These are phyloP conservation scores for Knufia fluminis DNA, from an alignment of 2,329 filamentous ascomycete genomes.

Conservation along the genomic window DNA sequence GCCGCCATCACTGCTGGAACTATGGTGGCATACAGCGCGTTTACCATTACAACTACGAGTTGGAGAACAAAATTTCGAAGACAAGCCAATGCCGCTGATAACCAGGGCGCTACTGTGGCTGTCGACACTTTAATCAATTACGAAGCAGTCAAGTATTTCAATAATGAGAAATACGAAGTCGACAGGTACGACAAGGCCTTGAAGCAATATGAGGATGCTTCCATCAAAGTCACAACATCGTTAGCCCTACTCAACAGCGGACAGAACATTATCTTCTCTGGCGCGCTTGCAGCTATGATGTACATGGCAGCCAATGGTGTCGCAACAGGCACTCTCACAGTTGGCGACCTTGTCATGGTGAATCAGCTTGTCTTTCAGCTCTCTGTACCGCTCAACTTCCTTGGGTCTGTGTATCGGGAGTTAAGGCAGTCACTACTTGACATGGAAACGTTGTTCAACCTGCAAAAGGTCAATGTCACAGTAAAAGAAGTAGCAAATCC, in stretches of 20 bases:
- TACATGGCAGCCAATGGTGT: conserved; percentile 89
- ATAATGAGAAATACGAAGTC: conserved; percentile 95
- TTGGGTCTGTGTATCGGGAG: conserved; percentile 96
- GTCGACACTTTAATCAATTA: conserved; percentile 98
- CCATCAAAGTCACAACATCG: conserved; percentile 93
- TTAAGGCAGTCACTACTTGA: conserved; percentile 88
- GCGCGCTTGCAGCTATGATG: conserved; percentile 94
- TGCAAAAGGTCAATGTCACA: conserved; percentile 90
- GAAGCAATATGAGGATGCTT: conserved; percentile 78
- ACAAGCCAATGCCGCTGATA: conserved; percentile 92
- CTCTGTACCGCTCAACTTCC: conserved; percentile 90
- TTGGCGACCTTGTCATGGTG: conserved; percentile 96
- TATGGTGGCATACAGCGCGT: conserved; percentile 91
- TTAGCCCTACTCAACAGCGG: conserved; percentile 87
- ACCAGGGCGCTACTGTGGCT: conserved; percentile 86
- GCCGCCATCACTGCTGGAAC: conserved; percentile 82
- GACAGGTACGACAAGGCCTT: conserved; percentile 81
- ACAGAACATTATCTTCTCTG: conserved; percentile 95
- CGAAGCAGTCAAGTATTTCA: conserved; percentile 98
- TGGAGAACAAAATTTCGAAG: conserved; percentile 96
- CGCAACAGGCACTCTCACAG: conserved; percentile 67
- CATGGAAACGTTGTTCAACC: conserved; percentile 96
- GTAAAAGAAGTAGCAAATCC: conserved; percentile 71
- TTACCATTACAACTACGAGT: conserved; percentile 90
- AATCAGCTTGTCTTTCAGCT: conserved; percentile 98